Evolutionary conservation across 768 basidiomycete genomes (phyloP), one percentile per base, ranked within the genome.

Genomic region (Tylopilus cervinicoccineus): DNA sequence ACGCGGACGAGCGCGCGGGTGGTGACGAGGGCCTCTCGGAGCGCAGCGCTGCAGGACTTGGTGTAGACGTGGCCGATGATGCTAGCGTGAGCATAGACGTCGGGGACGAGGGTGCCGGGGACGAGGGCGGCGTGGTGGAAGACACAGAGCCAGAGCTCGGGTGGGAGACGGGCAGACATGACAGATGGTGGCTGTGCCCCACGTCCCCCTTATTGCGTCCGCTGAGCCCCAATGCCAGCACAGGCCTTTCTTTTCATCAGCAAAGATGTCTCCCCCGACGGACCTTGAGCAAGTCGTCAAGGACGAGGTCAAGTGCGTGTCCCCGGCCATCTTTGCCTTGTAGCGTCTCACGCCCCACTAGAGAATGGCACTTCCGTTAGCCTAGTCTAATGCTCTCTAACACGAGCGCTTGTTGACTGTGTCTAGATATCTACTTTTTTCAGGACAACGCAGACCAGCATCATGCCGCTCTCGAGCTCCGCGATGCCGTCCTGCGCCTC

Each of bases 281-380:
- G 81, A 85, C 56, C 61, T 86, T 3, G 70, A 79, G 52, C 67
- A 71, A 16, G 85, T 85, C 12, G 58, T 85, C 0, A 76, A 79
- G 6, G 63, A 70, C 4, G 85, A 87, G 54, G 73, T 87, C 60
- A 84, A 83, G 84, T 84, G 51, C 19, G 76, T 59, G 70, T 49
- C 29, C 0, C 23, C 14, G 32, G 10, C 11, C 29, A 4, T 20
- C 14, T 5, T 47, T 28, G 26, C 34, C 20, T 22, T 29, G 37
- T 24, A 16, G 13, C 2, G 12, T 4, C 9, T 1, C 10, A 19
- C 26, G 12, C 24, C 38, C 43, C 3, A 23, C 17, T 57, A 86
- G 86, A 62, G 86, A 88, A 62, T 88, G 86, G 86, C 86, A 88
- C 59, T 88, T 88, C 59, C 86, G 86, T 86, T 61, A 57, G 11